Evolutionary conservation across 192 early-diverging fungal genomes (phyloP), one percentile per base, ranked within the genome.

Genomic region (Phlyctochytrium planicorne): DNA sequence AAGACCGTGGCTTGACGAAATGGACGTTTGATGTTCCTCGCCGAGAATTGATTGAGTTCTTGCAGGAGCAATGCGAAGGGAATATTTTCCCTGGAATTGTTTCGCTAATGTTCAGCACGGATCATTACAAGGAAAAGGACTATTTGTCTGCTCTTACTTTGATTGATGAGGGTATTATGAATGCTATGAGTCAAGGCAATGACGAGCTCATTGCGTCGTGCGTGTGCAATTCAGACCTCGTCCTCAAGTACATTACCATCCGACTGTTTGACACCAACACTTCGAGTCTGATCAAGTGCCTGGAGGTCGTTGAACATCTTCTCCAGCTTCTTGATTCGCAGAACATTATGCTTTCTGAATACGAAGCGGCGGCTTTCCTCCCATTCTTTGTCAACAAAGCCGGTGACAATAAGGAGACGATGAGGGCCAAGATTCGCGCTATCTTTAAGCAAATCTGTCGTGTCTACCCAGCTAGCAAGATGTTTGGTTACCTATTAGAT

Each of bases 231-330:
- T 74, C 84, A 0, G 94, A 96, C 66, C 65, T 96, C 10, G 67
- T 95, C 37, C 80, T 96, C 35, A 95, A 94, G 63, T 96, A 95
- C 68, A 64, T 92, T 40, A 94, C 92, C 27, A 77, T 96, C 23
- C 87, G 94, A 16, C 92, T 96, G 80, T 92, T 90, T 75, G 94
- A 96, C 62, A 94, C 92, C n/a, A 92, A 89, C 57, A 96, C 94
- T 0, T 91, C 84, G 61, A 91, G 93, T 71, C 77, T 95, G 32
- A 82, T 96, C 25, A 93, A 93, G 71, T 88, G 87, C 63, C 75
- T 96, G 37, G 93, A 95, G 24, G 60, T 95, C 3, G 73, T 93
- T 1, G 90, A 96, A 70, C 89, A 90, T 40, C 66, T 94, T 59
- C 72, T 91, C 12, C 59, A 71, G 0, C 60, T 92, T 36, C 69